Evolutionary conservation across 2,329 filamentous ascomycete genomes (phyloP), one percentile per base, ranked within the genome.

Genomic region (Aphanocladium album): DNA sequence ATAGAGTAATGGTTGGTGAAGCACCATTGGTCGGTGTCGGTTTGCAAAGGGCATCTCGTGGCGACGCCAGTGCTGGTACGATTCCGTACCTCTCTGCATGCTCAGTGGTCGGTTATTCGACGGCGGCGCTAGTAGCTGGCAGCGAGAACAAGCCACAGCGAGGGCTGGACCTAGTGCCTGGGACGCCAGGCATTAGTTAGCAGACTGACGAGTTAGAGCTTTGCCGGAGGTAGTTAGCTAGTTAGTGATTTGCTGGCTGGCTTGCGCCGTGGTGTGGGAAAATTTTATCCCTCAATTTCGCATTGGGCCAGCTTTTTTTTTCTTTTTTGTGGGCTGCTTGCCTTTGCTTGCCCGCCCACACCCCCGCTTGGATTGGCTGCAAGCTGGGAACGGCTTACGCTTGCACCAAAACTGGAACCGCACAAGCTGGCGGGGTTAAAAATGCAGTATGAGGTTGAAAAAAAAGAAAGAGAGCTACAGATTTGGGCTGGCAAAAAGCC

Each of bases 401-500:
- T 57, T 59, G 56, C 14, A 37, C 46, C 56, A 43, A 58, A 49
- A 51, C 43, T 23, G 33, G 57, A 30, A 30, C 57, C 57, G 39
- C 57, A 59, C 57, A 59, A 59, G 57, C 57, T 52, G 57, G 57
- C 49, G 57, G 57, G 57, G 57, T 59, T 23, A 30, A 59, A 58
- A 59, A 59, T 59, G 57, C 47, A 23, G 39, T 25, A 27, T 37
- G 35, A 43, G 43, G 33, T 23, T n/a, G 39, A 14, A 47, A 59
- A 59, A 59, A 53, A 39, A 30, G 25, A 49, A 21, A 41, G 21
- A n/a, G 35, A 27, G 35, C 12, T 39, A 17, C 35, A 52, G 47
- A 4, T n/a, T n/a, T 46, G 30, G 30, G 30, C 30, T 30, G 30
- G 5, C 30, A 30, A 21, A n/a, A 12, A 21, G 16, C 23, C 23